phyloP scores from a whole-genome alignment of 2,329 filamentous ascomycete species.

The Paecilomyces sp. region DNA sequence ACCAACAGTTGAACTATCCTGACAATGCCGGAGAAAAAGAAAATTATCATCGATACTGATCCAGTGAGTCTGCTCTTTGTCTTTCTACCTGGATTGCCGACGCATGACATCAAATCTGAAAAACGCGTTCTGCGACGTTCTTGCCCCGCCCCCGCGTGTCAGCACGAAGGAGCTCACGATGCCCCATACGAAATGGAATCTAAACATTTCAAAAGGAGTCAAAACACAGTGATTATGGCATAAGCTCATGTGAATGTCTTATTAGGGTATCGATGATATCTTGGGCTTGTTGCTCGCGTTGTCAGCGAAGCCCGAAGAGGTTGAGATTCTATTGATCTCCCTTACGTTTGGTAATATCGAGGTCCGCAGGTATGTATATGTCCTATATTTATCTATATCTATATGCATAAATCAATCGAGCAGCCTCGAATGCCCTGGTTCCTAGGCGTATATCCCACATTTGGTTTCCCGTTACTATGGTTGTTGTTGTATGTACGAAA shows the following conservation, averaged over 20 bases:
- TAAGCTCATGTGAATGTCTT: not conserved
- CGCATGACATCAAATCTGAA: not conserved
- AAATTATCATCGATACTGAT: slow-evolving; percentile 94
- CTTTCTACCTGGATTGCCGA: not conserved
- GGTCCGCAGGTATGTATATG: slow-evolving; percentile 59
- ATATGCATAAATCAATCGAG: not conserved
- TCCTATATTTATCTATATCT: not conserved
- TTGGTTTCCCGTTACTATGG: too few relatives aligned
- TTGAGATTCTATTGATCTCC: slow-evolving; percentile 79
- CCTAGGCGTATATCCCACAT: not conserved
- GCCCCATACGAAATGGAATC: not conserved
- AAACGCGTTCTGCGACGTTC: not conserved
- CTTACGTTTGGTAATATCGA: slow-evolving; percentile 93
- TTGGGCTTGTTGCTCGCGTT: slow-evolving; percentile 83
- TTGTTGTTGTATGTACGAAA: not conserved
- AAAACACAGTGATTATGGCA: not conserved
- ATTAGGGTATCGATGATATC: slow-evolving; percentile 75
- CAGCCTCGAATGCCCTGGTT: slow-evolving; percentile 1
- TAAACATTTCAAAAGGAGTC: not conserved
- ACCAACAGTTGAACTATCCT: not conserved
- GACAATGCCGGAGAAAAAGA: slow-evolving; percentile 59
- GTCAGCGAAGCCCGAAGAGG: slow-evolving; percentile 70
- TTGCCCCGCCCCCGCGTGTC: not conserved
- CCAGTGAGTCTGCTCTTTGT: slow-evolving; percentile 50
- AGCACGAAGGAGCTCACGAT: not conserved